A percentile compares a stretch with the other conserved stretches of the same genome.
phyloP scores from a whole-genome alignment of 2,329 filamentous ascomycete genomes.

The Penicillium palitans region DNA sequence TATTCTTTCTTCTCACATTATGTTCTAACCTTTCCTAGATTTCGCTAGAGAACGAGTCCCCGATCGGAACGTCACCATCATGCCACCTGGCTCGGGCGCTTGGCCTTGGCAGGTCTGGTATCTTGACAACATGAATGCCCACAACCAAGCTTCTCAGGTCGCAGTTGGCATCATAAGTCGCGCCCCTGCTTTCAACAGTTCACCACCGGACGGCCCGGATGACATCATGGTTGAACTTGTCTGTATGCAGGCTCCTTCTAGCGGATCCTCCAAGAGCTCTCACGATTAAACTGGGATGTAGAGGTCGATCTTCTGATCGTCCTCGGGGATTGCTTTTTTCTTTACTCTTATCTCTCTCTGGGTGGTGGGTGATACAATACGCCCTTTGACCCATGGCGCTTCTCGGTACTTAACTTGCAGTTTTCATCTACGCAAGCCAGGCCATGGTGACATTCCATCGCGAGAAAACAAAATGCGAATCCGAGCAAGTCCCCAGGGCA shows the following conservation, averaged over 20 bases:
- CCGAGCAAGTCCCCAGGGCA: neutral
- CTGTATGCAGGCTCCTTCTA: slow-evolving; percentile 38
- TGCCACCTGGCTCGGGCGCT: slow-evolving; percentile 30
- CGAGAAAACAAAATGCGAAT: no score
- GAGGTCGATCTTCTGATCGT: slow-evolving; percentile 5
- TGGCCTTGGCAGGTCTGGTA: slow-evolving; percentile 42
- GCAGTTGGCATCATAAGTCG: slow-evolving; percentile 42
- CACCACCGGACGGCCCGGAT: slow-evolving; percentile 25
- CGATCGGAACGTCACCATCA: slow-evolving; percentile 28
- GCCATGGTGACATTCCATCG: neutral
- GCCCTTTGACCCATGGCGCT: no score
- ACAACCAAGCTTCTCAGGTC: slow-evolving; percentile 38
- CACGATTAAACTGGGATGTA: slow-evolving; percentile 14
- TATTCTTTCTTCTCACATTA: neutral
- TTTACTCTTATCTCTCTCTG: neutral
- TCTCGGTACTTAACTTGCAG: neutral
- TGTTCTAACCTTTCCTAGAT: slow-evolving; percentile 24
- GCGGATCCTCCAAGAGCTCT: slow-evolving; percentile 20
- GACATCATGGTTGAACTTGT: slow-evolving; percentile 40
- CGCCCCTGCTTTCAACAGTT: slow-evolving; percentile 30
- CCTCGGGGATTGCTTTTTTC: neutral
- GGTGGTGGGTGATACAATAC: neutral
- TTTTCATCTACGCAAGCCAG: neutral
- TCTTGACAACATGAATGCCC: slow-evolving; percentile 35
- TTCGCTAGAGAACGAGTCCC: slow-evolving; percentile 35